Evolutionary conservation across 805 yeast genomes (phyloP).

Genomic region (Zygoascus ofunaensis): DNA sequence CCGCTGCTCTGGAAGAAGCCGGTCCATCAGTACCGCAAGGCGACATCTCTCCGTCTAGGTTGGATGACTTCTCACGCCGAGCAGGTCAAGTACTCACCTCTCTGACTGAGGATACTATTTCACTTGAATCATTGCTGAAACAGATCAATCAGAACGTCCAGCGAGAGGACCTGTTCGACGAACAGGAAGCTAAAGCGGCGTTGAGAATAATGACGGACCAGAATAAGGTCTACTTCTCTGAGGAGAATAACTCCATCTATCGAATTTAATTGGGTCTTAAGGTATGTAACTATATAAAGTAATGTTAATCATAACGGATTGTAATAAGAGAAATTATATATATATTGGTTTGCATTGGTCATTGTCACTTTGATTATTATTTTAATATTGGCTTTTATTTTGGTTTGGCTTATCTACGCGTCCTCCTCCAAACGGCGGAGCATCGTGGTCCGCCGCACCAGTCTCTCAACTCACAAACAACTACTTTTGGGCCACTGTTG

Average conservation of each 20-base stretch:
- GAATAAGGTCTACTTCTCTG: conserved; percentile 31
- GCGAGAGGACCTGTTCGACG: conserved; percentile 31
- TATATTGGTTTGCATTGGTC: no score
- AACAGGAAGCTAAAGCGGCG: conserved; percentile 33
- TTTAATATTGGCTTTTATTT: no score
- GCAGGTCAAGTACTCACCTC: conserved; percentile 39
- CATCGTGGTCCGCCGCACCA: no score
- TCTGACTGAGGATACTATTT: conserved; percentile 38
- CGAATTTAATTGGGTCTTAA: conserved; percentile 15
- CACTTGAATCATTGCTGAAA: conserved; percentile 29
- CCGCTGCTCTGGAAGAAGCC: conserved; percentile 14
- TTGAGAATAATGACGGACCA: conserved; percentile 28
- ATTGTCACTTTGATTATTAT: no score
- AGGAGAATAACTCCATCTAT: conserved; percentile 23
- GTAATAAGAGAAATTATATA: no score
- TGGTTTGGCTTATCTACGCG: no score
- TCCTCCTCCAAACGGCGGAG: no score
- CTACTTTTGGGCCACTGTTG: no score
- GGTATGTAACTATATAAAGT: no score
- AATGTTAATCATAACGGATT: no score
- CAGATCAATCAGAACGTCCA: conserved; percentile 38
- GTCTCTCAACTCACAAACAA: no score
- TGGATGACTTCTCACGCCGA: conserved; percentile 37
- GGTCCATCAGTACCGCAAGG: conserved; percentile 22
- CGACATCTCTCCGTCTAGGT: conserved; percentile 43